These are phyloP conservation scores for Sporothrix brunneoviolacea DNA, from an alignment of 2,329 filamentous ascomycete genomes.

Conservation along the genomic window DNA sequence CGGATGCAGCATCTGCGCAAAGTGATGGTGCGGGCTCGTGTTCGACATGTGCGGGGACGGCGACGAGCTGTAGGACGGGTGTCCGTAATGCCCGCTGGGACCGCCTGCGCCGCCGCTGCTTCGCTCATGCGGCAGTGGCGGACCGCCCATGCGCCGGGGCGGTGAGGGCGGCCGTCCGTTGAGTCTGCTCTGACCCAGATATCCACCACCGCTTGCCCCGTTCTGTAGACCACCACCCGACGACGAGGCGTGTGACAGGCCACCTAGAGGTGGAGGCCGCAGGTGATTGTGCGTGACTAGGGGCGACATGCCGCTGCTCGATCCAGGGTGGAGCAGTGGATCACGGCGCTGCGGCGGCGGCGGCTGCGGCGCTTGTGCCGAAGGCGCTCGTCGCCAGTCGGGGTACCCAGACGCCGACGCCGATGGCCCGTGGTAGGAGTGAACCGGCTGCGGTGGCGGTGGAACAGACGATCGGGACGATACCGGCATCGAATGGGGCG, in stretches of 20 bases:
- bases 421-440: conserved; percentile 10
- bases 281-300: conserved; percentile 18
- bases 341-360: conserved; percentile 12
- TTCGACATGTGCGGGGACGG: conserved; percentile 27
- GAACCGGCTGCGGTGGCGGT: conserved; percentile 7
- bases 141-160: conserved; percentile 35
- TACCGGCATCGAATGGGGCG: conserved; percentile 7
- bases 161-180: conserved; percentile 46
- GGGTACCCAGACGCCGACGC: conserved; percentile 8
- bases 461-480: conserved; percentile 1
- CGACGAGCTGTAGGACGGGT: conserved; percentile 11
- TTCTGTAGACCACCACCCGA: conserved; percentile 23
- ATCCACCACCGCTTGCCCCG: neutral
- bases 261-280: conserved; percentile 15
- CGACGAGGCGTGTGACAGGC: neutral
- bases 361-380: neutral
- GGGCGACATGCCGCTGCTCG: conserved; percentile 12
- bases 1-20: conserved; percentile 29
- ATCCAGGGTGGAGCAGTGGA: conserved; percentile 1
- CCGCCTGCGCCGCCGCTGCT: neutral
- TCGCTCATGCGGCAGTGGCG: conserved; percentile 27
- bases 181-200: conserved; percentile 18
- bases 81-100: neutral
- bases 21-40: conserved; percentile 34
- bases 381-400: conserved; percentile 14